Base-by-base conservation (phyloP, 108 stramenopile species). In the Cyclotella cryptica region DNA sequence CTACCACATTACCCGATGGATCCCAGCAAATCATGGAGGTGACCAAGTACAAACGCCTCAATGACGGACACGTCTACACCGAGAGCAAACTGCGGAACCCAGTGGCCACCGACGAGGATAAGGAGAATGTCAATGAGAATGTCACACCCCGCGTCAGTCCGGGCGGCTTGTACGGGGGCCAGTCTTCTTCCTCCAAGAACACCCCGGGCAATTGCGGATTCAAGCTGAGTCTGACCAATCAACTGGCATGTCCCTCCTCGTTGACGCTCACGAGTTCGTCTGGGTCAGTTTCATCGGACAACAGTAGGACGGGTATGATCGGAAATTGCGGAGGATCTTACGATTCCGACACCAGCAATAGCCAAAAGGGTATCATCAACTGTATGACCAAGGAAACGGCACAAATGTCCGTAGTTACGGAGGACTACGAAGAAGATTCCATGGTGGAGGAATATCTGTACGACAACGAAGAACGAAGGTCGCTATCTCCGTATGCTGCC, bases 61-160 rank as follows among this genome's bases (percentile, higher is more conserved):
- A 41, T 19, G 80, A 81, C 55, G 80, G 80, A 54, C 69, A 44
- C 69, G 42, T 75, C 62, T 81, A 75, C 59, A 73, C 79, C 21
- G 72, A 74, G 51, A 45, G 42, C 0, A 80, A 80, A 45, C 39
- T 69, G 30, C 58, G 72, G 10, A 46, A 42, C 28, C 19, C 46
- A 43, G 58, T 53, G 44, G 27, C 54, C 22, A 41, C 54, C 22
- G 72, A 68, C 21, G 49, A 54, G 12, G 65, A 64, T 52, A 52
- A 30, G 5, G 61, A 69, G 19, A 69, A 53, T 18, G 19, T 28
- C 35, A 28, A 3, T 45, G 5, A n/a, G 30, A 64, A 21, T 43
- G 35, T 24, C 45, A n/a, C n/a, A 49, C n/a, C n/a, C 47, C 6
- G 47, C 1, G 3, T 49, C 47, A 49, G 47, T 9, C 47, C 47